These are phyloP conservation scores for Stereum hirsutum DNA, from an alignment of 1,284 basidiomycete genomes.

Conservation along the genomic window DNA sequence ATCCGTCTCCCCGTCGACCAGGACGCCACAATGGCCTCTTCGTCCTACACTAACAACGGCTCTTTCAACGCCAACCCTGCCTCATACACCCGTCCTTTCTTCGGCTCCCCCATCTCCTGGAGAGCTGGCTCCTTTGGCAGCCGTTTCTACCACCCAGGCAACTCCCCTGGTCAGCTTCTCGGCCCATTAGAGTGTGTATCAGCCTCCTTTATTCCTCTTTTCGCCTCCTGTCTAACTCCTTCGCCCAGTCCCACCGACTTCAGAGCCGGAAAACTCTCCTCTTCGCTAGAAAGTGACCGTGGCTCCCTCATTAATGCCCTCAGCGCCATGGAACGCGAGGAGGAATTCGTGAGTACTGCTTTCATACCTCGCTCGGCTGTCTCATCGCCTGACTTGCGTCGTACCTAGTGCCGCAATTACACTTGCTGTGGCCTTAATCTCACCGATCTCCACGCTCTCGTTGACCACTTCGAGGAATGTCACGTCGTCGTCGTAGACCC, in stretches of 20 bases:
- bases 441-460: conserved; percentile 74
- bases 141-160: conserved; percentile 48
- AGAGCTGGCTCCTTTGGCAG: conserved; percentile 52
- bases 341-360: conserved; percentile 46
- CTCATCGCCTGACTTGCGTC: conserved; percentile 4
- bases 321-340: conserved; percentile 57
- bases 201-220: not conserved
- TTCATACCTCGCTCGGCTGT: conserved; percentile 4
- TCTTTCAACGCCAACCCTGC: conserved; percentile 54
- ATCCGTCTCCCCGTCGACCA: conserved; percentile 37
- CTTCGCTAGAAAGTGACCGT: conserved; percentile 52
- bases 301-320: conserved; percentile 58
- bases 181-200: conserved; percentile 51
- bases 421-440: conserved; percentile 76
- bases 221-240: not conserved
- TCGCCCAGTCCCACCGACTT: conserved; percentile 39
- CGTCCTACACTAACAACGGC: conserved; percentile 39
- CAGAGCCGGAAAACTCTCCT: conserved; percentile 43
- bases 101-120: conserved; percentile 67
- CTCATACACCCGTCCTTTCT: conserved; percentile 53
- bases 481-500: conserved; percentile 71
- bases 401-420: conserved; percentile 64
- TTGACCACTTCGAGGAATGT: conserved; percentile 82
- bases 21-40: conserved; percentile 30
- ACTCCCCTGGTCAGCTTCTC: conserved; percentile 51